These are phyloP conservation scores for Orbilia brochopaga DNA, from an alignment of 2,329 filamentous ascomycete species.

Conservation along the genomic window DNA sequence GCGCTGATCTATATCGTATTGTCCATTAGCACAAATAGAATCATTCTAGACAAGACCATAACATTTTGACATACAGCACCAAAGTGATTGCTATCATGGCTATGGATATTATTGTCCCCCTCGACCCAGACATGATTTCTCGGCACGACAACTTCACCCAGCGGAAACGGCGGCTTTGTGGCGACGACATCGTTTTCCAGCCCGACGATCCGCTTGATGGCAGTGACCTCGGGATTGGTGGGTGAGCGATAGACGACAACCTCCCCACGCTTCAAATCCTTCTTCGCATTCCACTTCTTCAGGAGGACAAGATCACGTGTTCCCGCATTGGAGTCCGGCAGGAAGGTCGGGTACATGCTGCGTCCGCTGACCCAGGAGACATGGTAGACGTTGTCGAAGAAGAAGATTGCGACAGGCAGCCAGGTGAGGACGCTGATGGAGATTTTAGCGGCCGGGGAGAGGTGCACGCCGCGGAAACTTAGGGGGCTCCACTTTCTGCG, in stretches of 20 bases:
- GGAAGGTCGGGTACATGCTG: constrained; percentile 78
- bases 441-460: constrained; percentile 28
- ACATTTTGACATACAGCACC: constrained; percentile 67
- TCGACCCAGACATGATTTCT: constrained; percentile 92
- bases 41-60: not conserved
- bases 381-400: constrained; percentile 68
- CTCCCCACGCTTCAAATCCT: constrained; percentile 72
- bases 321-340: constrained; percentile 57
- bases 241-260: constrained; percentile 74
- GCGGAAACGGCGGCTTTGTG: constrained; percentile 59
- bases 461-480: constrained; percentile 5
- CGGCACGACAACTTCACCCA: constrained; percentile 69
- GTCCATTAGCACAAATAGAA: constrained; percentile 60
- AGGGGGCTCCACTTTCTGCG: constrained; percentile 22
- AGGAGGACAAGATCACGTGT: constrained; percentile 66
- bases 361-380: constrained; percentile 66
- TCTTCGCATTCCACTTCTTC: constrained; percentile 66
- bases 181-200: constrained; percentile 59
- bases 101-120: constrained; percentile 74
- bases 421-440: constrained; percentile 66
- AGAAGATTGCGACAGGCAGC: constrained; percentile 68
- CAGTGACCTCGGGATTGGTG: constrained; percentile 69
- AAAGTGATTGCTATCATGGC: constrained; percentile 85
- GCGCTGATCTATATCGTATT: constrained; percentile 59
- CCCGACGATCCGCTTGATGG: constrained; percentile 82